phyloP scores from a whole-genome alignment of 768 basidiomycete species.

The Collybiopsis luxurians region DNA sequence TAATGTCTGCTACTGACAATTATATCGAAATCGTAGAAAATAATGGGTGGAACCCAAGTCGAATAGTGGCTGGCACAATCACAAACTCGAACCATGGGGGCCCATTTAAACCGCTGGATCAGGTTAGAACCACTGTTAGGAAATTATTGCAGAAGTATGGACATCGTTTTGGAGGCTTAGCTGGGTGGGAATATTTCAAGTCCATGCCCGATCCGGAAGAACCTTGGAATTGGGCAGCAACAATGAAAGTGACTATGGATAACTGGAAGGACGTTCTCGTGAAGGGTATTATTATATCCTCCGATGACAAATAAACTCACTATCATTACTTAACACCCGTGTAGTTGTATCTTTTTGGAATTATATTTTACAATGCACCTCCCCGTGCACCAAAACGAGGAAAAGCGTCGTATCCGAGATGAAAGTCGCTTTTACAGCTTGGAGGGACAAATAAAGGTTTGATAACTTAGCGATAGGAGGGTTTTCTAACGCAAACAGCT shows the following conservation, averaged over 20 bases:
- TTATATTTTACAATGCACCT: no score
- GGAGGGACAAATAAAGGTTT: slow-evolving; percentile 56
- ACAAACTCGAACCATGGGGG: slow-evolving; percentile 19
- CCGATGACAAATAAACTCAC: no score
- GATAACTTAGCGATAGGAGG: slow-evolving; percentile 41
- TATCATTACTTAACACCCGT: no score
- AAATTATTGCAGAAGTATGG: slow-evolving; percentile 17
- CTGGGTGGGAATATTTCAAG: slow-evolving; percentile 26
- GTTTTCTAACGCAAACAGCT: slow-evolving; percentile 54
- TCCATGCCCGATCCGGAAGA: slow-evolving; percentile 15
- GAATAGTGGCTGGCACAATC: slow-evolving; percentile 18
- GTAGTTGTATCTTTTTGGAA: no score
- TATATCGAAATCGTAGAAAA: slow-evolving; percentile 21
- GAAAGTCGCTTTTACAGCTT: slow-evolving; percentile 72
- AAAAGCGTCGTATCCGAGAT: slow-evolving; percentile 77
- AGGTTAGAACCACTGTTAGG: slow-evolving; percentile 16
- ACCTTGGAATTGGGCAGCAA: slow-evolving; percentile 19
- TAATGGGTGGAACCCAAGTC: slow-evolving; percentile 12
- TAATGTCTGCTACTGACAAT: slow-evolving; percentile 15
- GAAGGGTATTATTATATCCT: no score
- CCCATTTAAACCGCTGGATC: slow-evolving; percentile 13
- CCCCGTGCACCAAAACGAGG: slow-evolving; percentile 70
- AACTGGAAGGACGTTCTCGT: neutral
- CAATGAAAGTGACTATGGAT: slow-evolving; percentile 11
- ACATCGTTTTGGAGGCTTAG: slow-evolving; percentile 20